Base-by-base conservation (phyloP, 2,329 filamentous ascomycete species). In the Teratosphaeria zuluensis region DNA sequence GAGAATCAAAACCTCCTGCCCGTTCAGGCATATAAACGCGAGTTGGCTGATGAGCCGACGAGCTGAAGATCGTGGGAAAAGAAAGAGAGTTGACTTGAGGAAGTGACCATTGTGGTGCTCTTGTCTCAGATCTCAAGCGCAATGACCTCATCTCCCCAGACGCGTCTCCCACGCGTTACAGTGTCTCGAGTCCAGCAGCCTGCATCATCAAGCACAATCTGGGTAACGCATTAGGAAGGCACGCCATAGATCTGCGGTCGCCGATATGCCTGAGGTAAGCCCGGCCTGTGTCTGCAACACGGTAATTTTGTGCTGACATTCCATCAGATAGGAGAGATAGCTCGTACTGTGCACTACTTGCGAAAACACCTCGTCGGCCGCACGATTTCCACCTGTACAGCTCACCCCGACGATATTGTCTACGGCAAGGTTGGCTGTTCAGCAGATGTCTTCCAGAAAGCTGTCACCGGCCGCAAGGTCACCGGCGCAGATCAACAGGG, bases 371-470 rank as follows among this genome's bases (percentile, higher is more conserved):
- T 95, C n/a, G 87, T 95, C 31, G 90, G 90, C 58, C 94, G 90
- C 76, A 88, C 81, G 9, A 86, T 99, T 61, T 76, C 80, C 53
- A 82, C 81, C 48, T 87, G 89, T 57, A 78, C 81, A 28, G 87
- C 89, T 12, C 81, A 86, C 62, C 86, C 96, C 67, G 92, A 99
- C 75, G 77, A 79, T 66, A 92, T 88, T 69, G 82, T 99, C 5
- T 99, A 92, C 73, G 91, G 92, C 65, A 96, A 97, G 74, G 91
- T 85, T 21, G 91, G 92, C 32, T 95, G 89, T 0, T 89, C 82
- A 19, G 89, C 87, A 0, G 73, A 82, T 0, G 87, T 86, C 32
- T 91, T 99, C 62, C 79, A 89, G 65, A 81, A 83, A 57, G 85
- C 87, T 1, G 78, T 96, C 69, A 80, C 80, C 3, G 90, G 90